These are phyloP conservation scores for Boletus sp. DNA, from an alignment of 768 basidiomycete genomes.

Conservation along the genomic window DNA sequence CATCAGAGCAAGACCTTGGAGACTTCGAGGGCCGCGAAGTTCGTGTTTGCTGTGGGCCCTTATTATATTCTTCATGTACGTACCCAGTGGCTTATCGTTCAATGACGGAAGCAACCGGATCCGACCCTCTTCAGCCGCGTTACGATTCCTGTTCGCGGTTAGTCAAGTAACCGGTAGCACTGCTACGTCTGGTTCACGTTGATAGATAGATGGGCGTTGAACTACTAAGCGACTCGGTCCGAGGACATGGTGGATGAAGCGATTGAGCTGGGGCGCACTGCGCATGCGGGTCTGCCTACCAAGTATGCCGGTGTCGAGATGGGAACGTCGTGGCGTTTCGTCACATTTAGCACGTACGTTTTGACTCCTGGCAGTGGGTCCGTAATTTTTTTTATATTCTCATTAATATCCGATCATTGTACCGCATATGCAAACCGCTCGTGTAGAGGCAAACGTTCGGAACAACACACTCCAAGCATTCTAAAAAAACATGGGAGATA, in stretches of 20 bases:
- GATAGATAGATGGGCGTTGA: neutral
- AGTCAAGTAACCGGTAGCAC: neutral
- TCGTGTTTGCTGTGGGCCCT: neutral
- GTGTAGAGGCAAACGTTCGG: too few relatives aligned
- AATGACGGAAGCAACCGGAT: neutral
- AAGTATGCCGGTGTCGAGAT: neutral
- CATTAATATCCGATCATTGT: too few relatives aligned
- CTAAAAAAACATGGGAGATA: too few relatives aligned
- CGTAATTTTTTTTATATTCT: neutral
- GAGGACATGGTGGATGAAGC: neutral
- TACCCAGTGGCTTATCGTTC: neutral
- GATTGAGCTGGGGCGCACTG: neutral
- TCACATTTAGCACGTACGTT: too few relatives aligned
- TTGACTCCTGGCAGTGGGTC: neutral
- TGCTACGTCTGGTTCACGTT: neutral
- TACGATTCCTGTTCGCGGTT: neutral
- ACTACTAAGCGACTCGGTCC: neutral
- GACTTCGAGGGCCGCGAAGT: neutral
- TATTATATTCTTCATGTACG: conserved; percentile 3
- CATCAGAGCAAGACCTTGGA: neutral
- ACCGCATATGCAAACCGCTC: too few relatives aligned
- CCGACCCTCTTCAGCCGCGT: neutral
- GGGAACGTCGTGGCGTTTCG: neutral
- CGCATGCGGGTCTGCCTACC: neutral
- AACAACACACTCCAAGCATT: too few relatives aligned